phyloP scores from a whole-genome alignment of 495 filamentous ascomycete genomes.

The Aspergillus heteromorphus region DNA sequence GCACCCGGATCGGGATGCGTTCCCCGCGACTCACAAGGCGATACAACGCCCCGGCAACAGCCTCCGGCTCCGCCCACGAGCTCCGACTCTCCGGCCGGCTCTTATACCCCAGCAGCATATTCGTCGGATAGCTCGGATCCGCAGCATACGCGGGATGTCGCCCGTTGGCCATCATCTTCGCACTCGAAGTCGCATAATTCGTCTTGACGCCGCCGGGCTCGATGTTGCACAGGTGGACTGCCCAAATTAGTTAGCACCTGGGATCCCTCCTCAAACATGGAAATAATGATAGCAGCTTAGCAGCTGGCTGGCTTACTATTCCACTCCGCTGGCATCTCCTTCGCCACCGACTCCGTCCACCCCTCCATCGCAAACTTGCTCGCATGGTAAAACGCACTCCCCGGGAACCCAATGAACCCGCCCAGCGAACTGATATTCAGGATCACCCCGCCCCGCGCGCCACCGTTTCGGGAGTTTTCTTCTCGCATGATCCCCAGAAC shows the following conservation, averaged over 20 bases:
- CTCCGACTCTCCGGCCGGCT: background rate
- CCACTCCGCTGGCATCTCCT: conserved; percentile 42
- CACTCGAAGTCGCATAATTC: conserved; percentile 23
- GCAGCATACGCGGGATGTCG: conserved; percentile 2
- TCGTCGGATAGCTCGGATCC: background rate
- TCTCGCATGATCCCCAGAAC: conserved; percentile 43
- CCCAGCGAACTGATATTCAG: conserved; percentile 45
- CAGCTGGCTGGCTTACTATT: conserved; percentile 35
- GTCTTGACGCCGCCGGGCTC: conserved; percentile 50
- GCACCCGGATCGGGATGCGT: background rate
- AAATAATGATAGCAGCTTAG: too few species aligned
- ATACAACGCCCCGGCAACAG: background rate
- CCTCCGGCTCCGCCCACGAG: background rate
- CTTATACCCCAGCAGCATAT: background rate
- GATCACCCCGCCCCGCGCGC: conserved; percentile 40
- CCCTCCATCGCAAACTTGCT: conserved; percentile 49
- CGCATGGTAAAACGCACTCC: conserved; percentile 43
- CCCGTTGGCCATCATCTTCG: background rate
- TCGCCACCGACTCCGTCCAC: conserved; percentile 43
- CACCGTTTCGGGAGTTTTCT: background rate
- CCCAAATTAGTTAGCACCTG: background rate
- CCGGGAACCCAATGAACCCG: conserved; percentile 37
- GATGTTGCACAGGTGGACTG: conserved; percentile 42
- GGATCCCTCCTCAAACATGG: background rate
- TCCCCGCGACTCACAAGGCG: background rate